Evolutionary conservation across 495 filamentous ascomycete genomes (phyloP), one percentile per base, ranked within the genome.

Genomic region (Neurospora sp.): DNA sequence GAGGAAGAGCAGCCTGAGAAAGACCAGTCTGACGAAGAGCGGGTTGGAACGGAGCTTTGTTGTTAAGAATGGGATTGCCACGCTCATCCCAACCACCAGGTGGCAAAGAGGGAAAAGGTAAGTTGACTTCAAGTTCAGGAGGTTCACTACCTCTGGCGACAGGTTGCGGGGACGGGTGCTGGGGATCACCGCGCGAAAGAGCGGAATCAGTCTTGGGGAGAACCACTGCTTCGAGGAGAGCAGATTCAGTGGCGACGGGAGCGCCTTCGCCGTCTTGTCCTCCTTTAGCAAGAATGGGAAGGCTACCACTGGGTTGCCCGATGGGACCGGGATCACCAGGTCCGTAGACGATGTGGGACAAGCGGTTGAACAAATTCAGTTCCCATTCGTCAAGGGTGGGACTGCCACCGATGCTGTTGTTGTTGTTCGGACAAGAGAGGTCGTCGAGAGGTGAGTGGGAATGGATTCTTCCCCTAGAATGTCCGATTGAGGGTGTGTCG

Each of bases 201-300:
- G 6, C 2, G 3, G 42, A 3, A 9, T 2, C 2, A 3, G 42
- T 44, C 5, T 18, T 9, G 3, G 42, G 18, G 0, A 3, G 18
- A n/a, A 9, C 18, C 0, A 9, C 18, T n/a, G 0, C 3, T n/a
- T 44, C 42, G 2, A n/a, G 2, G 6, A 18, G 3, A 18, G 42
- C 0, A n/a, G 42, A 2, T 44, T n/a, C 16, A 3, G 41, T 0
- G 16, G 0, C 5, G 18, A 9, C 5, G 16, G 18, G 1, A 2
- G 42, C 2, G 42, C 3, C 42, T 44, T 9, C 18, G 6, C 18
- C 42, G n/a, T n/a, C 16, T 9, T 44, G 16, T 9, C 42, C 3
- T 8, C 4, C 42, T 44, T 44, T 1, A 8, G 42, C 16, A 8
- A 9, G 0, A 44, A 18, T 2, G 27, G 27, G 27, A 27, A 27